Base-by-base conservation (phyloP, 495 filamentous ascomycete genomes). In the Tuber aestivum region DNA sequence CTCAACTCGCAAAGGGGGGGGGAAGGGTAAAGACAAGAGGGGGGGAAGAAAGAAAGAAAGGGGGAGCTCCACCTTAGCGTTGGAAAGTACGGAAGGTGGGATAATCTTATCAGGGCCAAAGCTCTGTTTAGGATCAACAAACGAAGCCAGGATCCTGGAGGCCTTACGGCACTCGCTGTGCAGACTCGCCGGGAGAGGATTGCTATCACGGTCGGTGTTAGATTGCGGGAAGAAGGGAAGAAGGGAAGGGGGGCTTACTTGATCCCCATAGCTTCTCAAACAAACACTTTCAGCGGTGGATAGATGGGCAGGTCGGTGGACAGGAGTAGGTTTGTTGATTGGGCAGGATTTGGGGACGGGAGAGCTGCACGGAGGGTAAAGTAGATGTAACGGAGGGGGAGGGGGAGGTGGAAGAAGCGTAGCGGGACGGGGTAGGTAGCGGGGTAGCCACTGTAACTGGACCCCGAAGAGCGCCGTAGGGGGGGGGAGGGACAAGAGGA, bases 41-140 rank as follows among this genome's bases (percentile, higher is more conserved):
- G 14, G 12, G 18, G 3, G 4, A 32, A 5, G 16, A 35, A 65
- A 32, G 14, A 35, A 65, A 56, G 10, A 6, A n/a, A 2, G 10
- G 21, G 56, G 27, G 27, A 35, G 27, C 79, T 87, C 78, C 85
- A 95, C 93, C 90, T 98, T 97, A 79, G 95, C 96, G 81, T 91
- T 91, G 65, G 93, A 91, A 77, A 99, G 89, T 80, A 99, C 89
- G 68, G 92, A 89, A 4, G 96, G 95, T 61, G 95, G 95, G 83
- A 99, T 99, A 82, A 99, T 89, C 85, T 98, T 98, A 84, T 99
- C 95, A 45, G 95, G 95, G 6, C 95, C 93, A 84, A 98, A 97
- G 20, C 96, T 87, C 87, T 98, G 95, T 79, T 89, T 89, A 27
- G 95, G 96, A 82, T 99, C 95, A 80, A 99, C 89, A 81, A 99